A percentile compares a stretch with the other conserved stretches of the same genome.
phyloP scores from a whole-genome alignment of 2,329 filamentous ascomycete species.

The Fusarium tjaetaba region DNA sequence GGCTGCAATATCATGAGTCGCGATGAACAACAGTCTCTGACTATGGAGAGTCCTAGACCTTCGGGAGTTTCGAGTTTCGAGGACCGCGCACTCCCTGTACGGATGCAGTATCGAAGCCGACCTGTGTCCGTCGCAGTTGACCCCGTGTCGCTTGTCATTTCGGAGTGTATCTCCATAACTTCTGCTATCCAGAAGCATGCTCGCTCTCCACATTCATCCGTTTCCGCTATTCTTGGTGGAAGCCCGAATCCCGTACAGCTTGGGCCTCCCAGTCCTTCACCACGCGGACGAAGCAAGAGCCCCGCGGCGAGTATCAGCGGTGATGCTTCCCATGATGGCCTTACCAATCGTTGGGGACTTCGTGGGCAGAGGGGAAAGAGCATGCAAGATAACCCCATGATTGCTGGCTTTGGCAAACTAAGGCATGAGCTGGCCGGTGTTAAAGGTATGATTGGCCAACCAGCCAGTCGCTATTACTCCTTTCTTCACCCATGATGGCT shows the following conservation, averaged over 20 bases:
- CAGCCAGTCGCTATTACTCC: neutral
- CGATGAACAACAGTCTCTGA: conserved; percentile 43
- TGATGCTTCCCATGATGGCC: conserved; percentile 63
- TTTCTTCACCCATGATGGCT: conserved; percentile 8
- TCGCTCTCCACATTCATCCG: conserved; percentile 94
- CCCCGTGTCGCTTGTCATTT: conserved; percentile 91
- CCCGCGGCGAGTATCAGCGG: conserved; percentile 47
- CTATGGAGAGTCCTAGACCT: conserved; percentile 41
- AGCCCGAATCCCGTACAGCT: conserved; percentile 68
- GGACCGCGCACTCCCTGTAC: conserved; percentile 48
- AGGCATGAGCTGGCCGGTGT: conserved; percentile 87
- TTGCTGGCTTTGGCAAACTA: conserved; percentile 91
- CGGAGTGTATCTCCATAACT: conserved; percentile 98
- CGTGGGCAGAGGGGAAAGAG: conserved; percentile 96
- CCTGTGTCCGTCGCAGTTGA: conserved; percentile 85
- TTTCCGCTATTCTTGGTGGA: conserved; percentile 92
- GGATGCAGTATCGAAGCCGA: conserved; percentile 69
- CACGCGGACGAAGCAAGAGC: conserved; percentile 55
- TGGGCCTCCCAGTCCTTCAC: conserved; percentile 56
- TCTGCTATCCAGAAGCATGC: conserved; percentile 98
- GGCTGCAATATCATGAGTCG: conserved; percentile 46
- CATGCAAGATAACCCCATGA: conserved; percentile 96
- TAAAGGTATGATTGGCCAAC: conserved; percentile 66
- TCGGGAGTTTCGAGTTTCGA: conserved; percentile 34
- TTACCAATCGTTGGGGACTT: conserved; percentile 90